Percentiles rank a stretch among this genome's conserved stretches.
These are phyloP conservation scores for Solanum virginianum DNA, from an alignment of 257 asterid genomes.

Conservation along the genomic window DNA sequence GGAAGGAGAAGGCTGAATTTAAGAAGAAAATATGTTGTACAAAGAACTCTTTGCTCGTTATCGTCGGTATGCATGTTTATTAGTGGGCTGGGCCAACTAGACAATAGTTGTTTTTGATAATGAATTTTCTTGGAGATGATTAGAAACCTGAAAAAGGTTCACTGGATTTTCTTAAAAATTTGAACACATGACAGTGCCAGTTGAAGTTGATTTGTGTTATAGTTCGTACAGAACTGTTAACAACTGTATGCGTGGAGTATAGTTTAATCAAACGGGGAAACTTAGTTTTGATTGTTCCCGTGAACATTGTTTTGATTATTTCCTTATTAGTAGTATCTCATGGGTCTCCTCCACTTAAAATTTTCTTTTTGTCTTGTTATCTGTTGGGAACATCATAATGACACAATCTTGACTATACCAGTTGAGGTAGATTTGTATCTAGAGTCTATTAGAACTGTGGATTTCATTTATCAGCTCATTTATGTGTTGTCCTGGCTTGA, in stretches of 20 bases:
- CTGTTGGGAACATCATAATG: neutral
- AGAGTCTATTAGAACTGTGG: neutral
- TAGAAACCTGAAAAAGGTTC: neutral
- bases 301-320: neutral
- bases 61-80: neutral
- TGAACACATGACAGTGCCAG: neutral
- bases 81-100: neutral
- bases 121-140: neutral
- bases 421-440: neutral
- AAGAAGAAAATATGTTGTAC: neutral
- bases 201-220: neutral
- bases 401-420: neutral
- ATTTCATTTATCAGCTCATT: neutral
- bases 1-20: neutral
- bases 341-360: neutral
- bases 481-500: neutral
- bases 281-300: neutral
- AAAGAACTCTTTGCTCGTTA: neutral
- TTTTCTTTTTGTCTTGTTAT: neutral
- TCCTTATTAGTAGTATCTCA: neutral
- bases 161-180: neutral
- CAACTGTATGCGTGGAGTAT: neutral
- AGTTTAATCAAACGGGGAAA: neutral
- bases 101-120: neutral
- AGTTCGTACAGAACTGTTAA: neutral